Conservation (phyloP, 2,329 filamentous ascomycete species). For the Talaromyces sp. region DNA sequence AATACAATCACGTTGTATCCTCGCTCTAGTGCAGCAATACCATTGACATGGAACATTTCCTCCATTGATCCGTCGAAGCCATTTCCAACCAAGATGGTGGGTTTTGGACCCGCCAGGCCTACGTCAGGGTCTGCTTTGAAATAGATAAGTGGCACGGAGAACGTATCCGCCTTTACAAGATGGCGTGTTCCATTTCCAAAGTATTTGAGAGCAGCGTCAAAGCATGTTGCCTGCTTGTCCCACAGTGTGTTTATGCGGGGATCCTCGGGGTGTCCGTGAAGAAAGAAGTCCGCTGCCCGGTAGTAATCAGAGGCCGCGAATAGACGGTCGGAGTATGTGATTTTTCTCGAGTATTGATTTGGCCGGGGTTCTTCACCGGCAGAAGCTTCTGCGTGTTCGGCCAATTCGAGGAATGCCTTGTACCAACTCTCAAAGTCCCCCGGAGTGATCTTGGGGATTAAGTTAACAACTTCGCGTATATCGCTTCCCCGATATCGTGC, state of each 20-base stretch:
- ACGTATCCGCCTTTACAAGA: constrained; percentile 19
- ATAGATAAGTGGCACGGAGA: constrained; percentile 32
- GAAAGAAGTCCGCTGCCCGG: constrained; percentile 25
- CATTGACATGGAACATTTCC: constrained; percentile 39
- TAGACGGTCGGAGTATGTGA: constrained; percentile 21
- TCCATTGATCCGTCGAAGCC: constrained; percentile 33
- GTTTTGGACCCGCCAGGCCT: constrained; percentile 26
- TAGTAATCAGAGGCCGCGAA: constrained; percentile 37
- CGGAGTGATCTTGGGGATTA: constrained; percentile 31
- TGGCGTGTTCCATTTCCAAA: constrained; percentile 1
- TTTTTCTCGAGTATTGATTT: constrained; percentile 13
- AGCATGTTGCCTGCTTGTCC: constrained; percentile 1
- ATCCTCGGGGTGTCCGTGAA: constrained; percentile 38
- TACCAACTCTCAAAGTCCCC: constrained; percentile 38
- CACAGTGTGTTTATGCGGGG: constrained; percentile 27
- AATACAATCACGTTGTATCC: constrained; percentile 44
- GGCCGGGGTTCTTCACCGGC: constrained; percentile 20
- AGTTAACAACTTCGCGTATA: constrained; percentile 35
- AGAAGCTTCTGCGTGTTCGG: background rate
- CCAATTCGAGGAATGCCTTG: constrained; percentile 25
- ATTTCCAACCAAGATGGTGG: constrained; percentile 30
- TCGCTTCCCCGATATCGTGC: constrained; percentile 33
- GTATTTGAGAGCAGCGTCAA: constrained; percentile 1
- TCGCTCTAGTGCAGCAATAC: constrained; percentile 19
- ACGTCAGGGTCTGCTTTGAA: constrained; percentile 29